phyloP scores from a whole-genome alignment of 768 basidiomycete species.

The Leccinum longicurvipes region DNA sequence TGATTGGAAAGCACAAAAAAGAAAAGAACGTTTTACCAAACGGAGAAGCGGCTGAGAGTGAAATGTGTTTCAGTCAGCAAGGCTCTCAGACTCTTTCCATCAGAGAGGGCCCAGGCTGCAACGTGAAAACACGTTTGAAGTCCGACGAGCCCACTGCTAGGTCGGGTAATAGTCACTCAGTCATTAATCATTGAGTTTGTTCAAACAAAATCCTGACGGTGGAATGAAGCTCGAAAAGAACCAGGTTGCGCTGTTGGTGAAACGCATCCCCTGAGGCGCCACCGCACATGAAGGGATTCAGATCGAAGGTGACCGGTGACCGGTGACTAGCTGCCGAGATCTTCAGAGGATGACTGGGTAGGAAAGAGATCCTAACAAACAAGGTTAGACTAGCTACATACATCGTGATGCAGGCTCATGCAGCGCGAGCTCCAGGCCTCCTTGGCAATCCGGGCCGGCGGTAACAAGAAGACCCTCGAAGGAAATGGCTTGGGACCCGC shows the following conservation, averaged over 20 bases:
- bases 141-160: neutral
- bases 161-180: neutral
- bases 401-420: neutral
- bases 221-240: neutral
- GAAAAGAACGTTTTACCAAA: neutral
- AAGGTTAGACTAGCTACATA: neutral
- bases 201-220: neutral
- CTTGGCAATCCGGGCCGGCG: slow-evolving; percentile 4
- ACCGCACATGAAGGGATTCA: neutral
- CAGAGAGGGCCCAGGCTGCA: neutral
- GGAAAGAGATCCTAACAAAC: neutral
- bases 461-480: neutral
- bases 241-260: neutral
- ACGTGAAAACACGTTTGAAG: neutral
- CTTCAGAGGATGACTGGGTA: neutral
- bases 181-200: neutral
- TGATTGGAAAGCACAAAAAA: neutral
- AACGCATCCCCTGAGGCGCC: neutral
- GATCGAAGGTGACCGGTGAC: neutral
- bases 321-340: neutral
- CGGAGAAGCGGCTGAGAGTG: neutral
- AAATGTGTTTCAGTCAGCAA: neutral
- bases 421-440: neutral
- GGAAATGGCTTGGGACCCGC: neutral
- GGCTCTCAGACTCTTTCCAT: neutral